Base-by-base conservation (phyloP, 805 yeast species). In the Metschnikowia peoriensis region DNA sequence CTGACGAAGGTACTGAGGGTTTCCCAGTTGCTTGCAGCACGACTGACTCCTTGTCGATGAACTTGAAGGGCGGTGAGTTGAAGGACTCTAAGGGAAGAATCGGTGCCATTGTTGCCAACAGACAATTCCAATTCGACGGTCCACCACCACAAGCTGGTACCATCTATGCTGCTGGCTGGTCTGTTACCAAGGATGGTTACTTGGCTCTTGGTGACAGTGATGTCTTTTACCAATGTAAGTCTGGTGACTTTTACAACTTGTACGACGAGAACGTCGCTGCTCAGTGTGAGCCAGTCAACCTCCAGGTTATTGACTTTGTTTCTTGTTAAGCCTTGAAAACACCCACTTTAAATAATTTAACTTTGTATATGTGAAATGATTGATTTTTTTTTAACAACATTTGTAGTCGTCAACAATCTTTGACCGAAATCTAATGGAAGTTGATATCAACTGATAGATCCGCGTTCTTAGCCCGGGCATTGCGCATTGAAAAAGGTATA, bases 111-210 rank as follows among this genome's bases (percentile, higher is more conserved):
- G 93, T 86, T 61, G 84, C 91, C 49, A 86, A 86, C 84, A 79
- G 87, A 76, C 93, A 86, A 76, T 83, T 85, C 80, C 89, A 84
- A 73, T 84, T 84, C 66, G 89, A 85, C 66, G 89, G 89, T 66
- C 88, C 88, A 53, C 86, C 88, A 73, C 91, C 92, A 65, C 93
- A 86, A 77, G 89, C 66, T 41, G 69, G 69, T 28, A 45, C 68
- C 52, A 64, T 65, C 49, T 66, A 61, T 60, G 68, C 69, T 46
- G 67, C 63, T 35, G 69, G 69, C 38, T 66, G 69, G 69, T 75
- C 83, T 47, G 74, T 82, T 54, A 73, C 81, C 47, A 61, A 65
- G 57, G 80, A 79, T 58, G 85, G 78, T 17, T 82, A 81, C 70
- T 79, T 86, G 64, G 89, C 89, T 35, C 70, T 86, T 56, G 91